A percentile compares a stretch with the other conserved stretches of the same genome.
phyloP scores from a whole-genome alignment of 768 basidiomycete species.

The Termitomyces sp. region DNA sequence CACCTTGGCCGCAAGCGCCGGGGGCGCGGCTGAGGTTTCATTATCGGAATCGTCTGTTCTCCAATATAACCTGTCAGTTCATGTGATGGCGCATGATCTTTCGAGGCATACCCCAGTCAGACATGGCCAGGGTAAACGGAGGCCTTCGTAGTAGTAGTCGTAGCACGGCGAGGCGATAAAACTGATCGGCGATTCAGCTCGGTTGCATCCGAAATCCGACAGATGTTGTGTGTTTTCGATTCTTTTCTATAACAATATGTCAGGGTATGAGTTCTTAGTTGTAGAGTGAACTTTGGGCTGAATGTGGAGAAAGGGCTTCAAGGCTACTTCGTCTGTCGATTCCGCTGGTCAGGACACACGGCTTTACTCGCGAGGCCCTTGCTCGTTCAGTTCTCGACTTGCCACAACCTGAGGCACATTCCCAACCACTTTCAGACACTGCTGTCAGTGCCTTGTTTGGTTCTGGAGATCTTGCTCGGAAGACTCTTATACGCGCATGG shows the following conservation, averaged over 20 bases:
- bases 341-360: constrained; percentile 59
- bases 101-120: constrained; percentile 33
- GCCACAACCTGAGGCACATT: constrained; percentile 38
- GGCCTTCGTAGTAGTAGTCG: constrained; percentile 7
- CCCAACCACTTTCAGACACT: constrained; percentile 59
- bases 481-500: constrained; percentile 68
- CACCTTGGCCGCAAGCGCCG: constrained; percentile 19
- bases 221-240: constrained; percentile 2
- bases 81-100: not conserved
- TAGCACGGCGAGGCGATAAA: constrained; percentile 5
- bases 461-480: constrained; percentile 56
- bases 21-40: constrained; percentile 24
- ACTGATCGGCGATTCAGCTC: constrained; percentile 22
- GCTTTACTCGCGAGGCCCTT: constrained; percentile 71
- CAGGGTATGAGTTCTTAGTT: constrained; percentile 9
- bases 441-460: constrained; percentile 76
- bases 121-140: constrained; percentile 21
- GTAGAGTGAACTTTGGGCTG: not conserved
- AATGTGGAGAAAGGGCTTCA: constrained; percentile 15
- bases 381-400: constrained; percentile 58
- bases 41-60: constrained; percentile 30
- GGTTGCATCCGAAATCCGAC: constrained; percentile 13
- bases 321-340: constrained; percentile 56
- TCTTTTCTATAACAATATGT: constrained; percentile 10
- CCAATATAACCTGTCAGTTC: constrained; percentile 2